These are phyloP conservation scores for Penicillium oxalicum DNA, from an alignment of 2,329 filamentous ascomycete species.

Conservation along the genomic window DNA sequence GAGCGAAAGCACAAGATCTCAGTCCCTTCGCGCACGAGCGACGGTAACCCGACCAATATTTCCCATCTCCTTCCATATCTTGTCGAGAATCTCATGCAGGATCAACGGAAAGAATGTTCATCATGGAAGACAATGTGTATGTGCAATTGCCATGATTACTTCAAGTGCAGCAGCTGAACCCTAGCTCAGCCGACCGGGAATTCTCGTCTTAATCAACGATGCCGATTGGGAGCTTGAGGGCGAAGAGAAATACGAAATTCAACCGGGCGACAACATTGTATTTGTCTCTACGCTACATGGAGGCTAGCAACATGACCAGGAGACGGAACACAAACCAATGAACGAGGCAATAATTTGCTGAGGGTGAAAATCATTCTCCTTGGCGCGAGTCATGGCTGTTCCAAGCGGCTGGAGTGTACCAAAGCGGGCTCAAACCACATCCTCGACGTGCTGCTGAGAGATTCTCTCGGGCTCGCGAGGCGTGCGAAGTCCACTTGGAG, in stretches of 20 bases:
- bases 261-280: constrained; percentile 76
- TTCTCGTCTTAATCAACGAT: constrained; percentile 94
- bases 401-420: background rate
- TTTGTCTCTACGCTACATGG: constrained; percentile 97
- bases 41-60: constrained; percentile 61
- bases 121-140: constrained; percentile 82
- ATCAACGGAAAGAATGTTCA: constrained; percentile 82
- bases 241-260: constrained; percentile 81
- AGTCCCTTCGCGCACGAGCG: constrained; percentile 58
- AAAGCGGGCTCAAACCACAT: constrained; percentile 34
- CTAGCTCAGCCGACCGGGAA: constrained; percentile 73
- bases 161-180: constrained; percentile 6
- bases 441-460: constrained; percentile 41
- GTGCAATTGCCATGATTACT: constrained; percentile 36
- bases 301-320: constrained; percentile 49
- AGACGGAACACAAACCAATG: constrained; percentile 1
- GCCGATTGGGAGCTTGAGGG: constrained; percentile 98
- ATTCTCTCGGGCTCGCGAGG: constrained; percentile 42
- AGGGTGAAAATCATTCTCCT: background rate
- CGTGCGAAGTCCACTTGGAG: constrained; percentile 26
- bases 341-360: constrained; percentile 1
- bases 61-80: constrained; percentile 72
- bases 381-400: background rate
- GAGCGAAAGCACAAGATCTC: constrained; percentile 65
- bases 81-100: constrained; percentile 76